These are phyloP conservation scores for Gossypium schwendimanii DNA, from an alignment of 441 rosid genomes.

Conservation along the genomic window DNA sequence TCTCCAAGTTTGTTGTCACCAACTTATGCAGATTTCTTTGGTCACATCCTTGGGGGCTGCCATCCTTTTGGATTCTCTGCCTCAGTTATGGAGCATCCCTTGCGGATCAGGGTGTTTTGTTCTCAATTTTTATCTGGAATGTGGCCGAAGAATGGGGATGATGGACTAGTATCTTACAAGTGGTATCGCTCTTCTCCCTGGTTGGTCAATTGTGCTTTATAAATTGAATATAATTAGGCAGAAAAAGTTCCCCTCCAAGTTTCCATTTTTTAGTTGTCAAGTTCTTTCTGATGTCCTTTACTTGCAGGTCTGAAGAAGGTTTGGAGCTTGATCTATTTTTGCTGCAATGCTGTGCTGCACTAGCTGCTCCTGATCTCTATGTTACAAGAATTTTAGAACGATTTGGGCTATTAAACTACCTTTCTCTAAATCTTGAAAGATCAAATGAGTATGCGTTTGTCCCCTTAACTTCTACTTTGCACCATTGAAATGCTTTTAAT, in stretches of 20 bases:
- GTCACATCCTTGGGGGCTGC: constrained; percentile 48
- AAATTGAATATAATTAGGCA: not conserved
- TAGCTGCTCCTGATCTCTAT: constrained; percentile 87
- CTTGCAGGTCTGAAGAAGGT: constrained; percentile 88
- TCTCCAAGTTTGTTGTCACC: constrained; percentile 30
- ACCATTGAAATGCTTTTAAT: not conserved
- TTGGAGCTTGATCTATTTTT: constrained; percentile 95
- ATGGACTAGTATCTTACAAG: constrained; percentile 63
- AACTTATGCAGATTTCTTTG: constrained; percentile 52
- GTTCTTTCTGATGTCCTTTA: constrained; percentile 20
- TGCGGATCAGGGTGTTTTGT: constrained; percentile 86
- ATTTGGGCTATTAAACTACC: constrained; percentile 72
- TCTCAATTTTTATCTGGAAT: constrained; percentile 90
- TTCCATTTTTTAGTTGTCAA: not conserved
- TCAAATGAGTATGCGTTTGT: constrained; percentile 58
- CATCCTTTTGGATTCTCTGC: constrained; percentile 83
- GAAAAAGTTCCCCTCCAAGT: not conserved
- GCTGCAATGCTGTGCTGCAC: constrained; percentile 94
- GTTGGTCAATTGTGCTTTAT: constrained; percentile 37
- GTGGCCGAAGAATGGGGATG: constrained; percentile 96
- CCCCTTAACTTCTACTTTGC: not conserved
- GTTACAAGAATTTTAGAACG: constrained; percentile 66
- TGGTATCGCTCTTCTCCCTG: constrained; percentile 83
- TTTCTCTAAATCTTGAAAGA: constrained; percentile 42
- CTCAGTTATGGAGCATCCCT: constrained; percentile 84